Evolutionary conservation across 306 rosid genomes (phyloP), one percentile per base, ranked within the genome.

Genomic region (Psophocarpus tetragonolobus): DNA sequence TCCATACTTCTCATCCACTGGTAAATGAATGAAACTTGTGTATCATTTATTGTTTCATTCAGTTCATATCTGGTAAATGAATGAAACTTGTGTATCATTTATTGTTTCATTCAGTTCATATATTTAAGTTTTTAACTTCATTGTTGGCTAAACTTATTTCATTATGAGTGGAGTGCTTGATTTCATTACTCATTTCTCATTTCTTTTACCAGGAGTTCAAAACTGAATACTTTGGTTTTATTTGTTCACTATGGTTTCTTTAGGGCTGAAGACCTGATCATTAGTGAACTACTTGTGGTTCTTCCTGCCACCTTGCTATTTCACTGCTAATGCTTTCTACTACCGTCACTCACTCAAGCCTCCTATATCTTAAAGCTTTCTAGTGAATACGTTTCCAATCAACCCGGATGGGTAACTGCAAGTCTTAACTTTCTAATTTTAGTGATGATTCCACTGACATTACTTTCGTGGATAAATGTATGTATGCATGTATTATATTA

Each of bases 191-290:
- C 21, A 5, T 17, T 66, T 36, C 18, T n/a, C 21, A 5, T 17
- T 66, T 36, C 33, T 38, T 50, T 76, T 24, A 33, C 41, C 17
- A 17, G 36, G 78, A 29, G n/a, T 33, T 10, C 20, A 76, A 47
- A 76, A 68, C 50, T 78, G 61, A 78, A 56, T 68, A 36, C 4
- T 68, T 60, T 69, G 53, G 54, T 20, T 70, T 18, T 45, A 44
- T 72, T 33, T 38, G 17, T 27, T 26, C 41, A 13, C 35, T 68
- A 30, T 78, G 50, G 60, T 68, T 58, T 70, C 56, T 70, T 33
- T 32, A 71, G 83, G 78, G 36, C 7, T 20, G 68, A 72, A 39
- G 79, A 50, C 64, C 24, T 11, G 32, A 15, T 38, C 48, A 51
- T 36, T 39, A 8, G 45, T 47, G 56, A 80, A 48, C 21, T 63